Percentiles rank a stretch among this genome's conserved stretches.
Conservation (phyloP, 495 filamentous ascomycete species). For the Neurospora sp. region DNA sequence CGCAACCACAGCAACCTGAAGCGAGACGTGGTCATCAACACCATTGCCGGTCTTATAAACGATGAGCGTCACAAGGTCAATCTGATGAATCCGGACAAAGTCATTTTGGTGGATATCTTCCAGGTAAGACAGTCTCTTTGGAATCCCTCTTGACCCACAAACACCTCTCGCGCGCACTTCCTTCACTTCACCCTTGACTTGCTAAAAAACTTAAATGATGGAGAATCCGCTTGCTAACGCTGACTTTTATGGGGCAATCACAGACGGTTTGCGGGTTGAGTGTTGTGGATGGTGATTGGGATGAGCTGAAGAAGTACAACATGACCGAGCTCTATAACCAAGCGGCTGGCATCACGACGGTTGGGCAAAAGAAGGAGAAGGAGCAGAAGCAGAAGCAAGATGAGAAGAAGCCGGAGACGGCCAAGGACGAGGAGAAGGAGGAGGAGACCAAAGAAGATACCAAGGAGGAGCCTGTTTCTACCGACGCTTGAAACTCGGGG, state of each 20-base stretch:
- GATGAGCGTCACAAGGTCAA: constrained; percentile 67
- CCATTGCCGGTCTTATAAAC: constrained; percentile 51
- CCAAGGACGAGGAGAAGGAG: not conserved
- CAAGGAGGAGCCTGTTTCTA: not conserved
- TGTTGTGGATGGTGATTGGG: constrained; percentile 43
- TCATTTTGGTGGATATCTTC: constrained; percentile 83
- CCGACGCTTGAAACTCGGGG: not conserved
- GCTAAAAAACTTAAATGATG: not conserved
- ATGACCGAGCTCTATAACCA: constrained; percentile 34
- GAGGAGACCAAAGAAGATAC: not conserved
- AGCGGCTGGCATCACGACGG: constrained; percentile 3
- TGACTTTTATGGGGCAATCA: not conserved
- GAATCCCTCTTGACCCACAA: not conserved
- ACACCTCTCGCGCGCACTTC: not conserved
- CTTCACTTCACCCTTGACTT: not conserved
- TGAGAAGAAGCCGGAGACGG: not conserved
- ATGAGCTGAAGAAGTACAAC: constrained; percentile 38
- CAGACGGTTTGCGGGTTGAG: constrained; percentile 37
- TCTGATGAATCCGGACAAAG: constrained; percentile 67
- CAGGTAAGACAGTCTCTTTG: constrained; percentile 47
- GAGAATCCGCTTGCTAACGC: not conserved
- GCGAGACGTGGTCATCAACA: constrained; percentile 67
- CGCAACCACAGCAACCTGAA: constrained; percentile 69
- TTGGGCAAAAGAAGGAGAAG: not conserved
- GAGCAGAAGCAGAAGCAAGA: constrained; percentile 2